Base-by-base conservation (phyloP, 2,329 filamentous ascomycete genomes). In the Colletotrichum liaoningense region DNA sequence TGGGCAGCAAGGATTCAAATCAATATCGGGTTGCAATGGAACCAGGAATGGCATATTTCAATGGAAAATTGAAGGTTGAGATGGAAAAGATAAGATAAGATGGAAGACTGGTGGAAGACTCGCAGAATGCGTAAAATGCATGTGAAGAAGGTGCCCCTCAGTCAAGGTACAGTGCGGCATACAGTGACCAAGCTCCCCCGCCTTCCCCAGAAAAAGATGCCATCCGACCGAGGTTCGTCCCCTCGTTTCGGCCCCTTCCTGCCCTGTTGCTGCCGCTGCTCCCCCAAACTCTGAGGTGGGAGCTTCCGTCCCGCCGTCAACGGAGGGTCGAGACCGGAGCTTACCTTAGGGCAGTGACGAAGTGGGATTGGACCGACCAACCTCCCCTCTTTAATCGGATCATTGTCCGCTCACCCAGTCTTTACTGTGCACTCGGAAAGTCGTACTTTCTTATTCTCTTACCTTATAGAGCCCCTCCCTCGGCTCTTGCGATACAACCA, bases 161-260 rank as follows among this genome's bases (percentile, higher is more conserved):
- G n/a, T 4, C 3, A 38, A 1, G 3, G 7, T 22, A 38, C 57
- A 14, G 30, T 55, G n/a, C 14, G 26, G 5, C 2, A 9, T 1
- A 49, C 58, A 30, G 42, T 30, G 12, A 3, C 0, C 3, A 9
- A 28, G 12, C 30, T 46, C 26, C 67, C 26, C 67, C 67, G 42
- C 24, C 30, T 35, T 14, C 28, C 16, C 42, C 67, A 62, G 42
- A 14, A 63, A 69, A 64, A 49, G 7, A 11, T 60, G 66, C 69
- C 66, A 46, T 69, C 66, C 26, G 66, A 56, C 70, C 70, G 70
- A 73, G 70, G 70, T 60, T 73, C 70, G 12, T 59, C 54, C 54
- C 57, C 57, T 62, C 35, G 9, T 30, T 11, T 8, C 46, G 33
- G 63, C 42, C 49, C 2, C 64, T 63, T 54, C 35, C 65, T 69